A percentile compares a stretch with the other conserved stretches of the same genome.
Conservation (phyloP, 2,329 filamentous ascomycete species). For the Ceratocystis lukuohia region DNA sequence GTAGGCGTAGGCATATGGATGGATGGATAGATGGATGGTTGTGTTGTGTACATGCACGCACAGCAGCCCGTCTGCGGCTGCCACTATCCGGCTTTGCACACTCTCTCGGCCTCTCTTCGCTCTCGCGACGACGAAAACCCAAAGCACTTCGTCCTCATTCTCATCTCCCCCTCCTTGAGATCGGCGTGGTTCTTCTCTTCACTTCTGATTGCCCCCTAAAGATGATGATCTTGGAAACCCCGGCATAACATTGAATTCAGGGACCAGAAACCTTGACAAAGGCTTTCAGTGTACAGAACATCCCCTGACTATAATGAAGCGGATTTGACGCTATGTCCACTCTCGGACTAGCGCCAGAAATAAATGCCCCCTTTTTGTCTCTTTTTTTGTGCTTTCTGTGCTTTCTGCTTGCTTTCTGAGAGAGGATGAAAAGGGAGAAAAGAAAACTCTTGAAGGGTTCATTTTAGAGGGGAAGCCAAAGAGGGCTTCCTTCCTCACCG, state of each 20-base stretch:
- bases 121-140: neutral
- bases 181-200: neutral
- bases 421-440: conserved; percentile 6
- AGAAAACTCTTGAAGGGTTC: neutral
- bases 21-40: neutral
- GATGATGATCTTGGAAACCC: neutral
- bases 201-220: neutral
- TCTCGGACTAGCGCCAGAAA: neutral
- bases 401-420: neutral
- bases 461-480: neutral
- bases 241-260: neutral
- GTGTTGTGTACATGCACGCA: neutral
- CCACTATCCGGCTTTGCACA: neutral
- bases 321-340: neutral
- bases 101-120: neutral
- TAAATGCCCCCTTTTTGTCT: neutral
- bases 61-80: neutral
- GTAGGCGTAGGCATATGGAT: neutral
- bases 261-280: conserved; percentile 2
- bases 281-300: neutral
- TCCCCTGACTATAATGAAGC: conserved; percentile 7
- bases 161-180: neutral
- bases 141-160: neutral
- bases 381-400: neutral
- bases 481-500: neutral